Evolutionary conservation across 2,329 filamentous ascomycete species (phyloP), one percentile per base, ranked within the genome.

Genomic region (Pseudogymnoascus sp.): DNA sequence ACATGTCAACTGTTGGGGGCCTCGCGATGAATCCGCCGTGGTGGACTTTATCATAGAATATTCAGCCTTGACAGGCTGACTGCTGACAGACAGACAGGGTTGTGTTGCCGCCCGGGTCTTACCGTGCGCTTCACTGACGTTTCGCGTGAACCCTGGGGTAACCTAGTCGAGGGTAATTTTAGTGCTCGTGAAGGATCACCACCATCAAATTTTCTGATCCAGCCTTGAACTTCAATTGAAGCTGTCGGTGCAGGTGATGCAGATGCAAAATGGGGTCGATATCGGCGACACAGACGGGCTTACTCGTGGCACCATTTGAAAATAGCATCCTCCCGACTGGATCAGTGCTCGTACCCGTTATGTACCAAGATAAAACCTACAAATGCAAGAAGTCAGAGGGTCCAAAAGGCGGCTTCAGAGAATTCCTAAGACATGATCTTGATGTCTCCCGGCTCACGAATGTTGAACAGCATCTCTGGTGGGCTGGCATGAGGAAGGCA

Each of bases 381-480:
- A 53, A 8, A 16, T 53, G 46, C 46, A 53, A 31, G 16, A 53
- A 11, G 46, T 5, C 46, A 2, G 8, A 53, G 14, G 23, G 9
- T 12, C 1, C 3, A 25, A 31, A 53, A 9, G 25, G 46, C 7
- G 5, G 31, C 16, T 28, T 16, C 14, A 31, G 14, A 0, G 7
- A 53, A 16, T 53, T 53, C 7, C 2, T 53, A 16, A 53, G 7
- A 18, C 14, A 53, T 16, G 46, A 53, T 2, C 46, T 53, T 31
- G 7, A 53, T 11, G 46, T 53, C 46, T 63, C 42, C n/a, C 49
- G 66, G 14, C 62, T 68, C 8, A 56, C 63, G 37, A 23, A 61
- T 3, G 62, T 68, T 16, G 62, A 66, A 11, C 5, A 25, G 5
- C 59, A 61, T 9, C 60, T 69, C 12, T 68, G 65, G 66, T 4